phyloP scores from a whole-genome alignment of 345 rosid genomes.

The Eucalyptus erythrocorys region DNA sequence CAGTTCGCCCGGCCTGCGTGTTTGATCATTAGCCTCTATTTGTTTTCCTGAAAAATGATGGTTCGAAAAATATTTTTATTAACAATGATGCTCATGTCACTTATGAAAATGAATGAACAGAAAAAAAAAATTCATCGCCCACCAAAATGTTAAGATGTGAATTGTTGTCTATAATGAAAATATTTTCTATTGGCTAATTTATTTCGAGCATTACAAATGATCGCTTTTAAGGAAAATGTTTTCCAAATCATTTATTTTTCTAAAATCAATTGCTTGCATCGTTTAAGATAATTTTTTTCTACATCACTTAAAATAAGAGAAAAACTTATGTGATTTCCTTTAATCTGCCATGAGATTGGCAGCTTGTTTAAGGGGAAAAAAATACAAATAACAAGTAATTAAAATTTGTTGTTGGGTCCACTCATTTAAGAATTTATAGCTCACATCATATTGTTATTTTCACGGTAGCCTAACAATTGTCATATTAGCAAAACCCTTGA shows the following conservation, averaged over 20 bases:
- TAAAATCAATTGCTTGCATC: not conserved
- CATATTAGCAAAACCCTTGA: rapidly evolving
- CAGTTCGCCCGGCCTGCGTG: not conserved
- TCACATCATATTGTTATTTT: too few species aligned
- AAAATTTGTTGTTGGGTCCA: rapidly evolving
- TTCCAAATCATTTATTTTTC: not conserved
- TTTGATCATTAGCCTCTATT: not conserved
- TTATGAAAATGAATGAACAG: rapidly evolving
- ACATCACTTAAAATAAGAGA: too few species aligned
- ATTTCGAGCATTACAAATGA: not conserved
- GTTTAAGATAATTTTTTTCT: too few species aligned
- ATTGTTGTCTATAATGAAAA: not conserved
- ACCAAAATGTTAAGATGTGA: not conserved
- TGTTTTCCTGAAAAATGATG: not conserved
- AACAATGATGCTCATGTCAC: not conserved
- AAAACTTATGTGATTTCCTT: rapidly evolving
- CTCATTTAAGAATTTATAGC: too few species aligned
- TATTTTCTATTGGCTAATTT: rapidly evolving
- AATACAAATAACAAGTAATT: too few species aligned
- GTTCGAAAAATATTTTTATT: not conserved
- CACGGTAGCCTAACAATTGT: rapidly evolving
- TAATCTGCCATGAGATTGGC: too few species aligned
- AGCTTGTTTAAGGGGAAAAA: rapidly evolving
- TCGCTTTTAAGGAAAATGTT: not conserved
- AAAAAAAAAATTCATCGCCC: rapidly evolving